Evolutionary conservation across 2,329 filamentous ascomycete genomes (phyloP), one percentile per base, ranked within the genome.

Genomic region (Aureobasidium leucospermi): DNA sequence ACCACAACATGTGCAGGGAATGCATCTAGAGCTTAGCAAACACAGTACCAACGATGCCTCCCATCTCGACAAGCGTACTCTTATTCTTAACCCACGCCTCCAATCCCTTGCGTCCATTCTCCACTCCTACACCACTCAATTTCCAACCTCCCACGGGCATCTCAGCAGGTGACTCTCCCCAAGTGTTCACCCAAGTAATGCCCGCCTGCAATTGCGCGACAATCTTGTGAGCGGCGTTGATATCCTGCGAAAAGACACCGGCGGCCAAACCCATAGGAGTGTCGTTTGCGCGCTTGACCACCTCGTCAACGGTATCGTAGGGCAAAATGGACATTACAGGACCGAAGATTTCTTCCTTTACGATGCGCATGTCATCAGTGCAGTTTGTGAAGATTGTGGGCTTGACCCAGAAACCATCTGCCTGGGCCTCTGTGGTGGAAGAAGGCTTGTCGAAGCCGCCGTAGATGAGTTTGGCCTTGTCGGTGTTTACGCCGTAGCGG

Each of bases 111-210:
- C 85, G 79, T 3, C 90, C 91, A 71, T 96, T 96, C 79, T 96
- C 90, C 1, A 95, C 85, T 0, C 90, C 90, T 9, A 96, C 76
- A 36, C 91, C 91, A 70, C 90, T 95, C 80, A 88, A 81, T 78
- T 96, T 96, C 91, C 90, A 96, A 0, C 90, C 90, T 9, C 90
- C 90, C 0, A 96, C 90, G 2, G 88, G 87, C 91, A 96, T 96
- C 78, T 96, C 90, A 0, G 91, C 89, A 0, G 90, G 90, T 51
- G 83, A 87, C 76, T 96, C 90, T n/a, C 91, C 90, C 91, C 91
- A 96, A 0, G 89, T 91, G 72, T 96, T 96, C 56, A 96, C 81
- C 90, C 90, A 96, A 1, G 89, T 95, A 68, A 96, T 96, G 36
- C 90, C 90, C 0, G 90, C 90, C 69, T 95, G 81, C 5, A 96